These are phyloP conservation scores for Solanum corneliomulleri DNA, from an alignment of 257 asterid species.

Conservation along the genomic window DNA sequence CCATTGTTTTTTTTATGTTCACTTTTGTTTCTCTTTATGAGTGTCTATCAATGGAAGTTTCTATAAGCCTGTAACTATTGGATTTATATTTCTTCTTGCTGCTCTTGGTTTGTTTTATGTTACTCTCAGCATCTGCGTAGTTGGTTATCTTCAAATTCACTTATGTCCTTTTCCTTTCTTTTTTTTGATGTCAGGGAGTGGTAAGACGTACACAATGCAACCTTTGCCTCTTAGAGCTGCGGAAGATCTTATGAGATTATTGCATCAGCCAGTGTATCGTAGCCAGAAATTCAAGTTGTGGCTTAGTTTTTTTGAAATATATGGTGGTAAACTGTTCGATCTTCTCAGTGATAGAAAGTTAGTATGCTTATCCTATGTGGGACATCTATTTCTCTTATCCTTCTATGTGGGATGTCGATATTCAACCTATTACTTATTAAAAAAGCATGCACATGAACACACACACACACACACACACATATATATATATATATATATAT, in stretches of 20 bases:
- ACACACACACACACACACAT: not conserved
- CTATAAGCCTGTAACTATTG: not conserved
- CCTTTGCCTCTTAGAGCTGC: constrained; percentile 96
- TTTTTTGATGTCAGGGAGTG: constrained; percentile 57
- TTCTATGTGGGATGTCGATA: not conserved
- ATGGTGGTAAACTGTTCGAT: constrained; percentile 16
- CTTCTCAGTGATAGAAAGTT: constrained; percentile 94
- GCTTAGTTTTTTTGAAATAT: constrained; percentile 97
- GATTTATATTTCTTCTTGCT: not conserved
- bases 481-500: too few relatives aligned
- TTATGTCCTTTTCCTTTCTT: not conserved
- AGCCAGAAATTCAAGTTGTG: constrained; percentile 92
- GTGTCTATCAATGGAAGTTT: not conserved
- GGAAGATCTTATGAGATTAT: constrained; percentile 77
- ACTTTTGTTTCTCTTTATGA: not conserved
- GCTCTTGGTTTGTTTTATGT: not conserved
- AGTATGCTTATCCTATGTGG: constrained; percentile 14
- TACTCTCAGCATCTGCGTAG: not conserved
- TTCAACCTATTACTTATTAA: not conserved
- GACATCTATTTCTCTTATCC: constrained; percentile 7
- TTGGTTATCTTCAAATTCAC: not conserved
- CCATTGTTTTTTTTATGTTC: not conserved
- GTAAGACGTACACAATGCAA: constrained; percentile 97
- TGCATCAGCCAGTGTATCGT: constrained; percentile 81
- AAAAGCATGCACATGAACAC: not conserved